A percentile compares a stretch with the other conserved stretches of the same genome.
Evolutionary conservation across 345 rosid species (phyloP).

Genomic region (Acer negundo): DNA sequence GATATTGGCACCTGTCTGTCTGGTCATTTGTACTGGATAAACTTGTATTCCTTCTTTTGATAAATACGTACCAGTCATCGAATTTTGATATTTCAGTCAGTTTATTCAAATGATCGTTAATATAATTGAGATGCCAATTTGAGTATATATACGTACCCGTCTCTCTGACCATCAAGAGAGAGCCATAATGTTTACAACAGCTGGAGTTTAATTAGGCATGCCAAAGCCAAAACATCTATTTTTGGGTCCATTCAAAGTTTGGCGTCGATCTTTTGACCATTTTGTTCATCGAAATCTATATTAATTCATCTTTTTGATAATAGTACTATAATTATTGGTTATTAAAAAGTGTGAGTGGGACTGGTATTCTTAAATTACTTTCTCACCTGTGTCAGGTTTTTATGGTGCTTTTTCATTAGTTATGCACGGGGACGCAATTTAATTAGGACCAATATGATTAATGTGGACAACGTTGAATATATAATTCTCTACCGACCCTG

Average conservation of each 20-base stretch:
- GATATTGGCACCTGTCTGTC: not conserved
- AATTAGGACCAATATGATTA: not conserved
- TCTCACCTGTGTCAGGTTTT: not conserved
- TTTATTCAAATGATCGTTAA: not conserved
- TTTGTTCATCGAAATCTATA: not conserved
- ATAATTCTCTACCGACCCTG: not conserved
- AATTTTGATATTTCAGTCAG: not conserved
- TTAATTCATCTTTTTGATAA: not conserved
- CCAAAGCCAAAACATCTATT: no score
- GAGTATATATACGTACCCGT: not conserved
- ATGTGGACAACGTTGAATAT: not conserved
- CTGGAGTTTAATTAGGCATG: constrained; percentile 2
- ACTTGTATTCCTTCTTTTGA: not conserved
- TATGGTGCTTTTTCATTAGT: not conserved
- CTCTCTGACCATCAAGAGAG: not conserved
- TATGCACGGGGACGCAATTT: not conserved
- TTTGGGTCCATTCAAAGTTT: not conserved
- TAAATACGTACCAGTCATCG: not conserved
- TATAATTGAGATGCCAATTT: not conserved
- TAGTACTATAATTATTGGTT: not conserved
- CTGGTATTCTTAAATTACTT: not conserved
- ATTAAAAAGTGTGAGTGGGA: not conserved
- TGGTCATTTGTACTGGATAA: not conserved
- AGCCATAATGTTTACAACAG: not conserved
- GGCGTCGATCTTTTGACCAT: not conserved